Percentiles rank a stretch among this genome's conserved stretches.
Evolutionary conservation across 73 alveolate species (phyloP).

Genomic region (Stentor roeselii): DNA sequence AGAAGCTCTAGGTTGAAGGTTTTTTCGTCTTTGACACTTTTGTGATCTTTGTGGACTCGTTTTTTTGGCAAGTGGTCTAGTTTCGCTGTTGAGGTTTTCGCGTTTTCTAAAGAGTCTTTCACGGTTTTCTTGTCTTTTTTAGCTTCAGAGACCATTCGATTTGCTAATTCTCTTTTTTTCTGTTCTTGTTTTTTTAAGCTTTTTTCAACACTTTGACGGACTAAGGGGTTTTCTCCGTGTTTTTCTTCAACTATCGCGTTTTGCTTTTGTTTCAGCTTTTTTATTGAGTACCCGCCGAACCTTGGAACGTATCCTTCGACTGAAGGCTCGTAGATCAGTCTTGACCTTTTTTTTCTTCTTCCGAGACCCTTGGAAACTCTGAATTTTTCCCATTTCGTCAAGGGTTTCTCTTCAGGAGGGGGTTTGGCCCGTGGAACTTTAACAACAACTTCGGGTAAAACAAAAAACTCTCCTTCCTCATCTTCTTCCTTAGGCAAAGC

Average conservation of each 20-base stretch:
- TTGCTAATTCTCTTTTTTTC: not conserved
- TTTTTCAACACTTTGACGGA: conserved; percentile 34
- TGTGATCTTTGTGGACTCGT: not conserved
- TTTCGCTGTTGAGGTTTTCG: conserved; percentile 16
- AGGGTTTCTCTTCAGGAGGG: conserved; percentile 79
- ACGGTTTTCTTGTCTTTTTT: not conserved
- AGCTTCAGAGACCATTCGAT: not conserved
- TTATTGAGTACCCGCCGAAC: conserved; percentile 75
- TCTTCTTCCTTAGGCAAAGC: conserved; percentile 40
- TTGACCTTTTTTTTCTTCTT: conserved; percentile 71
- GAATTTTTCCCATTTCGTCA: conserved; percentile 93
- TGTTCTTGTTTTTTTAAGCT: conserved; percentile 23
- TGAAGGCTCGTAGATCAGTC: conserved; percentile 77
- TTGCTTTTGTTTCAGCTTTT: conserved; percentile 66
- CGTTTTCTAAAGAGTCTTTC: not conserved
- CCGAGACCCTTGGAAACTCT: conserved; percentile 74
- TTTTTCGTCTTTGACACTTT: not conserved
- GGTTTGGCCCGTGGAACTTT: conserved; percentile 80
- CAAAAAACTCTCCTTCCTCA: conserved; percentile 48
- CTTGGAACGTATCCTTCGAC: conserved; percentile 86
- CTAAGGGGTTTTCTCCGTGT: conserved; percentile 36
- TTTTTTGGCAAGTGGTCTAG: not conserved
- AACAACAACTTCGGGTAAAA: conserved; percentile 64
- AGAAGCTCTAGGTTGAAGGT: not conserved
- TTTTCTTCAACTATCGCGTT: conserved; percentile 82